These are phyloP conservation scores for Rhodotorula sp. DNA, from an alignment of 1,284 basidiomycete species.

Conservation along the genomic window DNA sequence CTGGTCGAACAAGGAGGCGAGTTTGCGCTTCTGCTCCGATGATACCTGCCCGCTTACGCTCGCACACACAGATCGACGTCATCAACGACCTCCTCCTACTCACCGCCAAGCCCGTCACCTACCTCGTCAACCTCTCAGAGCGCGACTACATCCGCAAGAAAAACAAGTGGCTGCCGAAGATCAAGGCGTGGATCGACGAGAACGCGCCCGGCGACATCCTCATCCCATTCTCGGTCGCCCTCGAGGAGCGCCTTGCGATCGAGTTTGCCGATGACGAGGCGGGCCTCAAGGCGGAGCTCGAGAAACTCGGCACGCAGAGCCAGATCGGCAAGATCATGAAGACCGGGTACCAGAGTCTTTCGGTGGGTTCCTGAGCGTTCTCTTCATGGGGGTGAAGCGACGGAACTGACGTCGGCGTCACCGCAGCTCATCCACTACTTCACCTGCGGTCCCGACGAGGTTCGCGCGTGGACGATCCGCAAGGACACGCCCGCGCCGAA, in stretches of 20 bases:
- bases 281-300: constrained; percentile 68
- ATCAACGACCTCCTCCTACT: constrained; percentile 89
- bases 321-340: constrained; percentile 88
- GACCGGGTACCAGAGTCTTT: constrained; percentile 79
- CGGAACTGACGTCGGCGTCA: not conserved
- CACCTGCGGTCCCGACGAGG: constrained; percentile 94
- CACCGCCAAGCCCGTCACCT: constrained; percentile 96
- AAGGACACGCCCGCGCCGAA: constrained; percentile 91
- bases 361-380: constrained; percentile 57
- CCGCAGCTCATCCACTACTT: constrained; percentile 86
- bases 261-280: constrained; percentile 60
- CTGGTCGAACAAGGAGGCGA: constrained; percentile 94
- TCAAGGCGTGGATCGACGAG: constrained; percentile 97
- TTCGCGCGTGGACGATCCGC: constrained; percentile 96
- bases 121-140: constrained; percentile 97
- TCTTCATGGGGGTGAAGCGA: not conserved
- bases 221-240: constrained; percentile 94
- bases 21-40: not conserved
- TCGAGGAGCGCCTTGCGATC: constrained; percentile 83
- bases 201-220: constrained; percentile 94
- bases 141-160: constrained; percentile 94
- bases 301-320: constrained; percentile 67
- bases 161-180: constrained; percentile 99
- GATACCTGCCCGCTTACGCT: not conserved
- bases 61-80: constrained; percentile 73